A percentile compares a stretch with the other conserved stretches of the same genome.
These are phyloP conservation scores for Poronia punctata DNA, from an alignment of 495 filamentous ascomycete genomes.

Conservation along the genomic window DNA sequence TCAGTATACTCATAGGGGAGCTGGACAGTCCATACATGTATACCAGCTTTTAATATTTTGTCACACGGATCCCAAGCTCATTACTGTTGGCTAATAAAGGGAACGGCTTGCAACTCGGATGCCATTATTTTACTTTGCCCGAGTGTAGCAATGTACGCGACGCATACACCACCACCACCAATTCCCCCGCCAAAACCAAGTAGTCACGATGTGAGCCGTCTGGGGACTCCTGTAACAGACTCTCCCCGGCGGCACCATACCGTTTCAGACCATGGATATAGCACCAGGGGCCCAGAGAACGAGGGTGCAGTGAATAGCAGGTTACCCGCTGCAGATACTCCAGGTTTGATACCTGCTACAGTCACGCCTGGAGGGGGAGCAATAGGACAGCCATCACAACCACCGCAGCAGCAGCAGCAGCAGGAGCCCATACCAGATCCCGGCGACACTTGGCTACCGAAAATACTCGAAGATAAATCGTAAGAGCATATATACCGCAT, in stretches of 20 bases:
- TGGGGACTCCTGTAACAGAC: slow-evolving; percentile 48
- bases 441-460: slow-evolving; percentile 60
- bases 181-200: slow-evolving; percentile 66
- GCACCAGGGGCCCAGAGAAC: slow-evolving; percentile 4
- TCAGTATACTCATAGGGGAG: no score
- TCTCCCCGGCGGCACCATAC: slow-evolving; percentile 37
- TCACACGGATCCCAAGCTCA: no score
- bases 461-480: slow-evolving; percentile 67
- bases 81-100: no score
- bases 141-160: slow-evolving; percentile 28
- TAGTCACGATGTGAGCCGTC: slow-evolving; percentile 60
- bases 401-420: slow-evolving; percentile 7
- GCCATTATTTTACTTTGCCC: no score
- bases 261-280: slow-evolving; percentile 24
- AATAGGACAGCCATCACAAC: no score
- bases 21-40: no score
- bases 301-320: background rate
- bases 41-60: no score
- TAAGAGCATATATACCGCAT: slow-evolving; percentile 30
- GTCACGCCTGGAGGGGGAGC: slow-evolving; percentile 1
- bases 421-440: slow-evolving; percentile 32
- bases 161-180: slow-evolving; percentile 45
- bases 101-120: no score
- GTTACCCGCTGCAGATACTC: slow-evolving; percentile 13
- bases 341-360: slow-evolving; percentile 17